Conservation (phyloP, 2,329 filamentous ascomycete species). For the Lachnellula subtilissima region DNA sequence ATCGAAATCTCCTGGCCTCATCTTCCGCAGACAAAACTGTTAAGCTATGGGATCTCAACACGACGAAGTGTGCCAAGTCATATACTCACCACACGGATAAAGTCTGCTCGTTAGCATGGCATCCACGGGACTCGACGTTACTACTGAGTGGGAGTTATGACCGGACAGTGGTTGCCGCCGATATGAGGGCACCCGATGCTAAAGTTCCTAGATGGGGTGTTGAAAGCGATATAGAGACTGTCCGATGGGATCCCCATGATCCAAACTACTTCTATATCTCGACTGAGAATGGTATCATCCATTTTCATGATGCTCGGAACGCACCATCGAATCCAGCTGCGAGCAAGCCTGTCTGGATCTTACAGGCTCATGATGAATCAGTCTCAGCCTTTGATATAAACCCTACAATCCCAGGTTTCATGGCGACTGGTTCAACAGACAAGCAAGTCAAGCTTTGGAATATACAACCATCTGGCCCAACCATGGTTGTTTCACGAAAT, state of each 20-base stretch:
- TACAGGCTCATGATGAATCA: slow-evolving; percentile 92
- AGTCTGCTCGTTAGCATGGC: slow-evolving; percentile 94
- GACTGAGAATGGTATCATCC: slow-evolving; percentile 85
- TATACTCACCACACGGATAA: slow-evolving; percentile 97
- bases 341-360: slow-evolving; percentile 85
- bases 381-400: slow-evolving; percentile 93
- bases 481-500: slow-evolving; percentile 86
- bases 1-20: slow-evolving; percentile 90
- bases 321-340: slow-evolving; percentile 66
- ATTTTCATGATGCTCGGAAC: slow-evolving; percentile 83
- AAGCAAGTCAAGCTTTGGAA: slow-evolving; percentile 98
- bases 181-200: slow-evolving; percentile 89
- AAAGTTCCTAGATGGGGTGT: slow-evolving; percentile 84
- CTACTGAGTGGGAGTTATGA: slow-evolving; percentile 94
- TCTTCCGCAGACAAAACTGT: slow-evolving; percentile 95
- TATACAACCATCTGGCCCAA: slow-evolving; percentile 72
- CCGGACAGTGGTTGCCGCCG: slow-evolving; percentile 85
- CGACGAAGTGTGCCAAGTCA: slow-evolving; percentile 86
- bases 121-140: slow-evolving; percentile 79
- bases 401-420: slow-evolving; percentile 80
- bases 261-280: slow-evolving; percentile 92
- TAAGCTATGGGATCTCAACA: slow-evolving; percentile 96
- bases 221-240: slow-evolving; percentile 89
- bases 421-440: slow-evolving; percentile 90
- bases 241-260: slow-evolving; percentile 91